A percentile compares a stretch with the other conserved stretches of the same genome.
Evolutionary conservation across 2,329 filamentous ascomycete genomes (phyloP).

Genomic region (Thelonectria discophora): DNA sequence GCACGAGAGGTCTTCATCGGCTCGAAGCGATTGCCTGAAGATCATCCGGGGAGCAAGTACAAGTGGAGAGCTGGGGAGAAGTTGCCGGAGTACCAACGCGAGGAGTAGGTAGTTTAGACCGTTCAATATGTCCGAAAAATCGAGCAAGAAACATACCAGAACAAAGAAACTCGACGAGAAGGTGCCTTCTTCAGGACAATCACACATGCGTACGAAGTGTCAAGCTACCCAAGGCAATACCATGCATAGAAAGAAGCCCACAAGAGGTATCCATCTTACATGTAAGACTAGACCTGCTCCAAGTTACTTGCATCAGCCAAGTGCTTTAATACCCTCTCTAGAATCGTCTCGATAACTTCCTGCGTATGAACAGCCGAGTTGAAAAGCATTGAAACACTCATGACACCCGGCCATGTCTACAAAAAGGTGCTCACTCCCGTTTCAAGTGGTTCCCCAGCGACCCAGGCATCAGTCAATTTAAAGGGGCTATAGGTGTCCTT

Average conservation of each 20-base stretch:
- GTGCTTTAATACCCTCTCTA: not conserved
- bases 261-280: too few relatives aligned
- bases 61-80: slow-evolving; percentile 52
- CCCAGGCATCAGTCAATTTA: slow-evolving; percentile 2
- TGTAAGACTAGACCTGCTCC: not conserved
- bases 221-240: too few relatives aligned
- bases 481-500: not conserved
- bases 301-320: not conserved
- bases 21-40: slow-evolving; percentile 59
- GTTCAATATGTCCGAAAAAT: too few relatives aligned
- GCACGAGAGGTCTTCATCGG: slow-evolving; percentile 70
- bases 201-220: too few relatives aligned
- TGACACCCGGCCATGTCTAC: not conserved
- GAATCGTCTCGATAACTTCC: not conserved
- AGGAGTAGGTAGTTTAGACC: too few relatives aligned
- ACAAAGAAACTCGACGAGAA: too few relatives aligned
- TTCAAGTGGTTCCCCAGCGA: slow-evolving; percentile 2
- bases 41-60: slow-evolving; percentile 66
- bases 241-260: too few relatives aligned
- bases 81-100: slow-evolving; percentile 4
- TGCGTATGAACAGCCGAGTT: not conserved
- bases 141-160: too few relatives aligned
- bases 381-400: slow-evolving; percentile 10
- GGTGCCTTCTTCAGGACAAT: too few relatives aligned
- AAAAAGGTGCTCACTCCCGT: slow-evolving; percentile 11